phyloP scores from a whole-genome alignment of 2,329 filamentous ascomycete species.

The Microdochium bolleyi region DNA sequence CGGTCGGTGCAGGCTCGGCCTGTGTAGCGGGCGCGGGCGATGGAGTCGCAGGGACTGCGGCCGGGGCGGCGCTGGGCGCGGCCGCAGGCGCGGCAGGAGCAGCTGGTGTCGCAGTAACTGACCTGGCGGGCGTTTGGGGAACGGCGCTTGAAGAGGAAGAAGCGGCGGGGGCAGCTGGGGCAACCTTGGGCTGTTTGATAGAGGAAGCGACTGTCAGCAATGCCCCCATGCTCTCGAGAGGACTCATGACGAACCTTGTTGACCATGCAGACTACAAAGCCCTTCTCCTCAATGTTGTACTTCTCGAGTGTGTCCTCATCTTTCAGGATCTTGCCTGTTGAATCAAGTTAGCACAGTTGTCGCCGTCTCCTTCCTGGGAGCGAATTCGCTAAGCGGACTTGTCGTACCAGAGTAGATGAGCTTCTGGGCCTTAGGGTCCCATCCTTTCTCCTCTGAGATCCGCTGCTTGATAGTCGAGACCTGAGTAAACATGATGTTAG shows the following conservation, averaged over 20 bases:
- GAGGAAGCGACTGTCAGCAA: slow-evolving; percentile 9
- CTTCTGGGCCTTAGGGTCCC: slow-evolving; percentile 85
- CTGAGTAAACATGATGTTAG: slow-evolving; percentile 35
- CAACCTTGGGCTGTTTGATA: slow-evolving; percentile 58
- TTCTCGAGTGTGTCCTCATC: slow-evolving; percentile 95
- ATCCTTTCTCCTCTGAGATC: slow-evolving; percentile 86
- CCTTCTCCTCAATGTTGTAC: slow-evolving; percentile 99
- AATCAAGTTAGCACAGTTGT: slow-evolving; percentile 14
- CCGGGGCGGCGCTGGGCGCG: slow-evolving; percentile 31
- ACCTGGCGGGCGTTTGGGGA: slow-evolving; percentile 54
- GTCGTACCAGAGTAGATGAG: slow-evolving; percentile 97
- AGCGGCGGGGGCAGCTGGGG: slow-evolving; percentile 38
- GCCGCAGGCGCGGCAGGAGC: slow-evolving; percentile 40
- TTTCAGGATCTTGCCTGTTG: slow-evolving; percentile 88
- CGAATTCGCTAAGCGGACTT: slow-evolving; percentile 12
- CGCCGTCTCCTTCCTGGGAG: background rate
- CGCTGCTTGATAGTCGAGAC: slow-evolving; percentile 88
- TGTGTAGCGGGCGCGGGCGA: slow-evolving; percentile 43
- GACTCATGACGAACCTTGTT: slow-evolving; percentile 63
- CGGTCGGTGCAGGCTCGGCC: slow-evolving; percentile 45
- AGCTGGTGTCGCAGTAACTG: slow-evolving; percentile 40
- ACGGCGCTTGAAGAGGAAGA: slow-evolving; percentile 53
- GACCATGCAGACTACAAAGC: slow-evolving; percentile 97
- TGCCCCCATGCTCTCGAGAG: slow-evolving; percentile 1
- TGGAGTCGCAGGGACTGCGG: slow-evolving; percentile 44